These are phyloP conservation scores for Rhodotorula sp. DNA, from an alignment of 1,284 basidiomycete genomes.

Conservation along the genomic window DNA sequence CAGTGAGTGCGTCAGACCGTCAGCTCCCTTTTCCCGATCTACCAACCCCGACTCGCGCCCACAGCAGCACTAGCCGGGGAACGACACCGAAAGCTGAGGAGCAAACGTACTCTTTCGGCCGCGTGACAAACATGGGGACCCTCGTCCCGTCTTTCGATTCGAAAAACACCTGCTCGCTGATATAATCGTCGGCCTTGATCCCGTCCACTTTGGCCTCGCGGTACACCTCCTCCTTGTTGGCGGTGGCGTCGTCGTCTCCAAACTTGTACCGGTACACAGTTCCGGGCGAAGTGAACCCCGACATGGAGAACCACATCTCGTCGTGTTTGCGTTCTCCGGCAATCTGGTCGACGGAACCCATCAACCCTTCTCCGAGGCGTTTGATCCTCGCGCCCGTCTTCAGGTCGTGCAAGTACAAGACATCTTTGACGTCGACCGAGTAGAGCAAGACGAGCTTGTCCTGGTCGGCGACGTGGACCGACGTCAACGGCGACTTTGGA, in stretches of 20 bases:
- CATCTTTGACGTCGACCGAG: constrained; percentile 78
- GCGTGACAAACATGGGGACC: constrained; percentile 83
- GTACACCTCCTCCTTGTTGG: constrained; percentile 60
- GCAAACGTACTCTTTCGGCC: constrained; percentile 58
- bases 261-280: constrained; percentile 67
- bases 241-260: constrained; percentile 30
- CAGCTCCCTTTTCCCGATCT: constrained; percentile 59
- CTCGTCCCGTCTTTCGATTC: constrained; percentile 74
- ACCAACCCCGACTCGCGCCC: constrained; percentile 49
- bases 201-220: constrained; percentile 64
- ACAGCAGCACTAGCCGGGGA: constrained; percentile 60
- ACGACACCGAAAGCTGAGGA: too few species aligned
- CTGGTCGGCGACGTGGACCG: constrained; percentile 58
- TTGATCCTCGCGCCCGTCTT: constrained; percentile 58
- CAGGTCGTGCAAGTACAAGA: constrained; percentile 71
- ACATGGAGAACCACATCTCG: constrained; percentile 69
- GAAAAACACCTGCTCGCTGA: constrained; percentile 74
- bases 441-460: constrained; percentile 67
- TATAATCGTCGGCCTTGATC: constrained; percentile 68
- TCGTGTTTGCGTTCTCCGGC: constrained; percentile 59
- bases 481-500: constrained; percentile 61
- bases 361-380: constrained; percentile 65
- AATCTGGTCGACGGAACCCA: constrained; percentile 64
- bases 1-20: constrained; percentile 32
- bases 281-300: constrained; percentile 72